Base-by-base conservation (phyloP, 2,329 filamentous ascomycete species). In the Cordyceps javanica region DNA sequence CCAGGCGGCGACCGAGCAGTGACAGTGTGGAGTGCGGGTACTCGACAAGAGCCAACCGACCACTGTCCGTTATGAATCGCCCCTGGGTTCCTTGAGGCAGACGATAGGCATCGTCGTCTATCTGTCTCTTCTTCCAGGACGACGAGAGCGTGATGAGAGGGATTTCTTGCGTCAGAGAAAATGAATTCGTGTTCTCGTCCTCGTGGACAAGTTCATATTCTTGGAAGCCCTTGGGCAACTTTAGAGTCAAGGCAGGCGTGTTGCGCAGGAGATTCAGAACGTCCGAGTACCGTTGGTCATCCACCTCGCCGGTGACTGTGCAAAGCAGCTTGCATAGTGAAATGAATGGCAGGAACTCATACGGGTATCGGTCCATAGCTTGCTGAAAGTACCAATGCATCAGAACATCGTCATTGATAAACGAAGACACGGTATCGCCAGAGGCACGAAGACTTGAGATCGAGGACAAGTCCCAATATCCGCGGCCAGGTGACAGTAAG, bases 111-210 rank as follows among this genome's bases (percentile, higher is more conserved):
- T 82, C 76, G 44, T 80, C 75, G 41, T 75, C 73, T 16, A 73
- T 68, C 8, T 73, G 68, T 32, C 74, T 67, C 59, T 75, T 72
- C 59, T 74, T 76, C 65, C 78, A 76, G 16, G 71, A 72, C 59
- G 78, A 68, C 53, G 74, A 68, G 61, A 77, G 68, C 5, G 72
- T 72, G 60, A 93, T 88, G 3, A 92, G 77, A 1, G 84, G 77
- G 8, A 92, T 73, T 53, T 86, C 79, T 45, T 80, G 76, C 1
- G 79, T 75, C 4, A 97, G 80, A 60, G 82, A 79, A 60, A 97
- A 89, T 19, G 83, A 84, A 64, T 95, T 94, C 26, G 83, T 85
- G 63, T 94, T 92, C 59, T 94, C 89, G 62, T 96, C 90, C 71
- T 97, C 92, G 55, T 89, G 85, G 39, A 88, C 85, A 13, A 92